Conservation (phyloP, 495 filamentous ascomycete species). For the Staphylotrichum longicolle region DNA sequence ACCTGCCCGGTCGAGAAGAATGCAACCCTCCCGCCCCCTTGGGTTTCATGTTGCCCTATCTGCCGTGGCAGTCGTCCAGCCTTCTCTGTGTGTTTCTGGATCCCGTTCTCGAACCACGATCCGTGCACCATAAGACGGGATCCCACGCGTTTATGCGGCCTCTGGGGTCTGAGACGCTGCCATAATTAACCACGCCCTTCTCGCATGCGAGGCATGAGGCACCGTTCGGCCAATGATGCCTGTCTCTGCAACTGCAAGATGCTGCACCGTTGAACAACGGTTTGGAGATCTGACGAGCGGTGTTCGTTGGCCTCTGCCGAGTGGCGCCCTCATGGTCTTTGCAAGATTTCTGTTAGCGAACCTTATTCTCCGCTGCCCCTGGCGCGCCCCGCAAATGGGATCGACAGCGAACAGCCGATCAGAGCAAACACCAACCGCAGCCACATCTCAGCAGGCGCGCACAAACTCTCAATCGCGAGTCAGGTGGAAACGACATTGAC, state of each 20-base stretch:
- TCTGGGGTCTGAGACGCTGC: conserved; percentile 2
- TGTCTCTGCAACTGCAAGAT: neutral
- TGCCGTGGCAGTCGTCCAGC: neutral
- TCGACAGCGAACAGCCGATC: conserved; percentile 15
- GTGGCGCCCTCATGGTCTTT: neutral
- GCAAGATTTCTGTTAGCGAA: neutral
- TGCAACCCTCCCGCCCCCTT: conserved; percentile 1
- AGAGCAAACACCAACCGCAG: conserved; percentile 11
- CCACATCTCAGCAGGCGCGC: neutral
- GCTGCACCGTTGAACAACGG: conserved; percentile 3
- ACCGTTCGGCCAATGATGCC: neutral
- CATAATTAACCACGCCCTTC: neutral
- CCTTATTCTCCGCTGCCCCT: conserved; percentile 15
- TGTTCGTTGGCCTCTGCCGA: neutral
- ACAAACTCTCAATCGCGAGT: neutral
- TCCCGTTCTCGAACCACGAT: neutral
- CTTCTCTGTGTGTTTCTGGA: neutral
- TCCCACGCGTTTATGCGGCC: conserved; percentile 2
- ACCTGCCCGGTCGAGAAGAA: neutral
- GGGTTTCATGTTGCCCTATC: neutral
- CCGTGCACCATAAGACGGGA: neutral
- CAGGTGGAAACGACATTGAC: neutral
- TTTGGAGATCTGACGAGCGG: conserved; percentile 2
- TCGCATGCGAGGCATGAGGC: neutral
- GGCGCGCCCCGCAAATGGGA: conserved; percentile 13